Base-by-base conservation (phyloP, 73 alveolate genomes). In the Paramecium bursaria region DNA sequence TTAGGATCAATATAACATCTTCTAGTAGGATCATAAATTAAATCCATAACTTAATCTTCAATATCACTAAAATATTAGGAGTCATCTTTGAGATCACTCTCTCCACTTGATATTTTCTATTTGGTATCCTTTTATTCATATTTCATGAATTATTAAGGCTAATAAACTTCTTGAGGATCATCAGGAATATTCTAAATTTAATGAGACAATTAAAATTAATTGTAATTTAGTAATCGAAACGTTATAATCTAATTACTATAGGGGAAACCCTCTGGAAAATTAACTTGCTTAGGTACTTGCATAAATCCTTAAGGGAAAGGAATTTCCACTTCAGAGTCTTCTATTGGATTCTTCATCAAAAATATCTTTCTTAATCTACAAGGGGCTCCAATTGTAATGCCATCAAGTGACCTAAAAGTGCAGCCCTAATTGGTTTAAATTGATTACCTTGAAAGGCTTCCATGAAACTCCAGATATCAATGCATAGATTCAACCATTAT, bases 401-500 rank as follows among this genome's bases (percentile, higher is more conserved):
- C 27, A 79, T 79, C 89, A 21, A 79, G 31, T n/a, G 89, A 54
- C 17, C 85, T 31, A 39, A 79, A 79, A 25, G 89, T 79, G 4
- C 85, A 33, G 21, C 85, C 82, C 27, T 50, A 6, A 50, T 10
- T 50, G 39, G 7, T 9, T 10, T 50, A 0, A n/a, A 53, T 0
- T 7, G 7, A 15, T 1, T 53, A 53, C 74, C 74, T 53, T 79
- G 51, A 47, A 61, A 79, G 17, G 74, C 89, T 55, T 79, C 89
- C 89, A 79, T 79, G 30, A 79, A 79, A 55, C 89, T 79, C 75
- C 76, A 53, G 35, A 79, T 82, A 42, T 79, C 85, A 21, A 79
- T 79, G 39, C 89, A 53, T 22, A 79, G 27, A 46, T 79, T 79
- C 6, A 79, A 39, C 89, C 89, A 79, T 53, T 31, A 19, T 52